These are phyloP conservation scores for Solanum virginianum DNA, from an alignment of 257 asterid species.

Conservation along the genomic window DNA sequence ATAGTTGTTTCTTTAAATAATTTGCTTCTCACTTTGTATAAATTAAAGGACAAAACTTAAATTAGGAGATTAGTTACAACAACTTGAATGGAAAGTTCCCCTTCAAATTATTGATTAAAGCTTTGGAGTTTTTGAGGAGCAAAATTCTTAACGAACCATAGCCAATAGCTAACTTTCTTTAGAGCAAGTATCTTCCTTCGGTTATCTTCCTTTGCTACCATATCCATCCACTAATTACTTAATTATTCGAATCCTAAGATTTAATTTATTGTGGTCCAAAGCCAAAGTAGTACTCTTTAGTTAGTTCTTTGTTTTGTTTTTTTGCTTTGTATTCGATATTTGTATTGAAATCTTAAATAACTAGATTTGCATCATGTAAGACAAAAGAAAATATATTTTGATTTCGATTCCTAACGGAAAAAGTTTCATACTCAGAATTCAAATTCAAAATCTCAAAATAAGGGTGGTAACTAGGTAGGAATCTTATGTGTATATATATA, in stretches of 20 bases:
- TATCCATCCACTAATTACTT: neutral
- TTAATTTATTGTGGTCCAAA: neutral
- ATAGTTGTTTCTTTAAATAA: neutral
- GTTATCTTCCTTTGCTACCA: constrained; percentile 6
- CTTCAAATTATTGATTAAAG: neutral
- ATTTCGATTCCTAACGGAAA: neutral
- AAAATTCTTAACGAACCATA: neutral
- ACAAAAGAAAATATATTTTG: too few species aligned
- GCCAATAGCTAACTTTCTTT: neutral
- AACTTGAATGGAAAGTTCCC: neutral
- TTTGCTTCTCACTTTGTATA: neutral
- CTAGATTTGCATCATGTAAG: neutral
- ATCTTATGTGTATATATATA: too few species aligned
- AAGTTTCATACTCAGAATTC: neutral
- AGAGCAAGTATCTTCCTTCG: neutral
- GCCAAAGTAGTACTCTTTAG: neutral
- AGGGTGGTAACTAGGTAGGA: neutral
- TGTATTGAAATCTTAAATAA: neutral
- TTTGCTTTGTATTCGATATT: neutral
- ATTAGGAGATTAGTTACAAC: neutral
- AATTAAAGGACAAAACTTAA: neutral
- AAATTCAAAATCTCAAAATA: neutral
- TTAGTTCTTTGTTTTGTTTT: too few species aligned
- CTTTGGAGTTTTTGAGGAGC: neutral
- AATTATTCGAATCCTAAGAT: neutral